Percentiles rank a stretch among this genome's conserved stretches.
These are phyloP conservation scores for Arachis monticola DNA, from an alignment of 331 rosid species.

Conservation along the genomic window DNA sequence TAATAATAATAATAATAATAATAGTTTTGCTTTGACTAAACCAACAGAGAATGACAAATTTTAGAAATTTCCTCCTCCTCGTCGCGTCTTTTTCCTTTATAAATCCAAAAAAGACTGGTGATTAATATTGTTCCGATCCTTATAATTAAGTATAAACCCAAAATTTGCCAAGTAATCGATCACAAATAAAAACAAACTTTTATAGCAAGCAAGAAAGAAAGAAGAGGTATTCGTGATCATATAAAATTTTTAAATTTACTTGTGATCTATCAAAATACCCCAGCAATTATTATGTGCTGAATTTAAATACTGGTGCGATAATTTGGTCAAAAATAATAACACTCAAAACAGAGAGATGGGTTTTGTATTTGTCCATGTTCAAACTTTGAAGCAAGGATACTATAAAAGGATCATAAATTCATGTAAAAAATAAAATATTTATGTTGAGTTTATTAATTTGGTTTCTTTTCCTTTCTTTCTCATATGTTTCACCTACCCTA, in stretches of 20 bases:
- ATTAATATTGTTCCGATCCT: neutral
- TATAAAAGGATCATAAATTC: neutral
- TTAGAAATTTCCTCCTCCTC: neutral
- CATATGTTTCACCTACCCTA: neutral
- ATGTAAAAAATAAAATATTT: neutral
- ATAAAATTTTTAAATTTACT: neutral
- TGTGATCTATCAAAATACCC: neutral
- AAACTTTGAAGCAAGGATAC: neutral
- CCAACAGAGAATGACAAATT: neutral
- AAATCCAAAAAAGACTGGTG: neutral
- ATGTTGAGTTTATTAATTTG: neutral
- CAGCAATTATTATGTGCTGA: neutral
- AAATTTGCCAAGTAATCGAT: neutral
- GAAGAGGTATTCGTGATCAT: neutral
- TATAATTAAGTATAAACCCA: neutral
- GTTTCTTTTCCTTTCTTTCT: neutral
- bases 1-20: no score
- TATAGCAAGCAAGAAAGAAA: neutral
- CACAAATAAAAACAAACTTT: neutral
- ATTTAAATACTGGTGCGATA: neutral
- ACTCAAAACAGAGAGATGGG: no score
- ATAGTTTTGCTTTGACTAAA: neutral
- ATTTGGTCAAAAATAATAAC: no score
- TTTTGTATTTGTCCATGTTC: neutral
- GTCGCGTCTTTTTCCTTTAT: neutral